These are phyloP conservation scores for Saccharomyces hybrid DNA, from an alignment of 1,139 yeast species.

Conservation along the genomic window DNA sequence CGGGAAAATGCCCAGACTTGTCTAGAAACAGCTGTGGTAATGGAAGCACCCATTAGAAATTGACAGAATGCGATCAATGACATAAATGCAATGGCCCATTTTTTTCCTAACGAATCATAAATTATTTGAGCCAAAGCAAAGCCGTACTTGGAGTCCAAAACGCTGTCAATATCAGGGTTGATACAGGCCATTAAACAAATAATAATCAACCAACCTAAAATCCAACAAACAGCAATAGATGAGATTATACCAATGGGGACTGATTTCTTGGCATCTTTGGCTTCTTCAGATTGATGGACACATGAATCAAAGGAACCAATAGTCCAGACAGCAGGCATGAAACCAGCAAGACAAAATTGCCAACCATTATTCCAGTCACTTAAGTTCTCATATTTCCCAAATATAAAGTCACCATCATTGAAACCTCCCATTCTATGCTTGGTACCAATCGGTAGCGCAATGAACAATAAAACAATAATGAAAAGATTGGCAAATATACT, in stretches of 20 bases:
- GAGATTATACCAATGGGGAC: conserved; percentile 58
- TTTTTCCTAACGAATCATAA: conserved; percentile 56
- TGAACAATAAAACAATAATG: conserved; percentile 49
- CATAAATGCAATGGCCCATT: conserved; percentile 65
- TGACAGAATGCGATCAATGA: conserved; percentile 51
- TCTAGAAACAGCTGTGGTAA: conserved; percentile 44
- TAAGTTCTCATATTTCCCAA: conserved; percentile 47
- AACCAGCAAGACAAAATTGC: conserved; percentile 39
- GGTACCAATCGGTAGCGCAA: conserved; percentile 58
- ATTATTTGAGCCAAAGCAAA: conserved; percentile 60
- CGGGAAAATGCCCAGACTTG: conserved; percentile 48
- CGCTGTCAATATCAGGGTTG: conserved; percentile 40
- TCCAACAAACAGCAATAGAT: conserved; percentile 50
- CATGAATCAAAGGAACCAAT: conserved; percentile 65
- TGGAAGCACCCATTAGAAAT: conserved; percentile 58
- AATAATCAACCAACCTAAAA: conserved; percentile 52
- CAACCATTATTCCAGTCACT: conserved; percentile 62
- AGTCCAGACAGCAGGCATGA: conserved; percentile 61
- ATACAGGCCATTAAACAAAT: conserved; percentile 51
- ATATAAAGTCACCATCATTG: conserved; percentile 42
- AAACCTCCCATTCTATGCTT: conserved; percentile 29
- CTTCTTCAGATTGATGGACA: conserved; percentile 69
- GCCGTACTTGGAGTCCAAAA: conserved; percentile 41
- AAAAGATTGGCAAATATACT: conserved; percentile 51
- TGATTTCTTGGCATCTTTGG: conserved; percentile 55